Evolutionary conservation across 768 basidiomycete genomes (phyloP), one percentile per base, ranked within the genome.

Genomic region (Epithele typhae): DNA sequence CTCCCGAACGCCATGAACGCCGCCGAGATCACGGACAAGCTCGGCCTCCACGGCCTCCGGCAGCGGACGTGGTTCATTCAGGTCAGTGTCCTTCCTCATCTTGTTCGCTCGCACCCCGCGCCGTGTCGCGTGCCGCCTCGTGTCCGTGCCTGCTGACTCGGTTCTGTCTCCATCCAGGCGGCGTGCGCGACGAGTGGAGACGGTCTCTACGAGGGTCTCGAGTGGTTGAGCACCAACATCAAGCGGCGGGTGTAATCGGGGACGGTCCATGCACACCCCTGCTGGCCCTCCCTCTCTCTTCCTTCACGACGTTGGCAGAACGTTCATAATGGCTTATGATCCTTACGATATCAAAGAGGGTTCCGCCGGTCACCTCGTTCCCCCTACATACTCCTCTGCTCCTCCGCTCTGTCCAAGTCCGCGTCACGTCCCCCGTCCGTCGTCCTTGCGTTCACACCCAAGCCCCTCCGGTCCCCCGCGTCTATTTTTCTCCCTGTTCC

Each of bases 1-100:
- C 73, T 99, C 64, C 96, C 96, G 56, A 98, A 99, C 66, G 96
- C 95, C 56, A 97, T 97, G 94, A 95, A 93, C 65, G 95, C 95
- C 34, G 89, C 94, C 54, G 96, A 99, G 71, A 96, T 99, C 63
- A 98, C 96, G 49, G 96, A 99, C 73, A 98, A 98, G 71, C 92
- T 99, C 59, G 95, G 96, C 52, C 87, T 99, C 43, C 95, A 98
- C 65, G 90, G 92, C 43, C 84, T 99, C 60, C 86, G 93, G 66
- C 90, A 97, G 76, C 78, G 96, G 72, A 92, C 88, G 52, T 99
- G 96, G 96, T 95, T 91, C 68, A 95, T 97, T 58, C 90, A 92
- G 81, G 90, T 87, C 48, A 56, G 82, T 71, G 25, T 21, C 1
- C 23, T 22, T 14, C 18, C 35, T 19, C 35, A 9, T 32, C 30